These are phyloP conservation scores for Fusarium paranaense DNA, from an alignment of 2,329 filamentous ascomycete genomes.

Conservation along the genomic window DNA sequence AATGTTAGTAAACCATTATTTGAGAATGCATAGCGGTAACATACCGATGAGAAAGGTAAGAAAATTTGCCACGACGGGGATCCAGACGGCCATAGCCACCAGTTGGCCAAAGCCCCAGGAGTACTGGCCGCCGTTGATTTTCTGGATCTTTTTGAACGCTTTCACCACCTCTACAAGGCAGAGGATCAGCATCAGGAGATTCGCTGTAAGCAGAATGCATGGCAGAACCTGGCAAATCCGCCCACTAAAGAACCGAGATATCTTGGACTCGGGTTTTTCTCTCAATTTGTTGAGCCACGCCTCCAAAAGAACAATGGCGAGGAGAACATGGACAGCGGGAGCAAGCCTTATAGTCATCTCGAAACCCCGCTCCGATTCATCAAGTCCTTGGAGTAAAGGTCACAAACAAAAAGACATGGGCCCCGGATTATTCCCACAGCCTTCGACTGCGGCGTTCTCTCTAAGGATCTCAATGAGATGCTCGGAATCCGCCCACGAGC, in stretches of 20 bases:
- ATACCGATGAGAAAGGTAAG: neutral
- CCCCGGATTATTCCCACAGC: neutral
- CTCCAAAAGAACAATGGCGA: neutral
- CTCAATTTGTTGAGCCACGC: neutral
- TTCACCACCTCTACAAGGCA: neutral
- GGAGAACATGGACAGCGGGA: neutral
- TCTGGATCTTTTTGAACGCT: neutral
- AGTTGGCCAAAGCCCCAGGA: conserved; percentile 16
- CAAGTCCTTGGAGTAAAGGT: neutral
- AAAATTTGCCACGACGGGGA: neutral
- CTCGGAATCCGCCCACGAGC: neutral
- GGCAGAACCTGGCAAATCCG: neutral
- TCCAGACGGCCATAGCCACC: conserved; percentile 3
- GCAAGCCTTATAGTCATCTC: neutral
- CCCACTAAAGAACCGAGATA: neutral
- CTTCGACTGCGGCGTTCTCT: accelerated
- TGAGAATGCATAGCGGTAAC: neutral
- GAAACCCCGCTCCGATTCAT: neutral
- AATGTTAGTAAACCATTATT: accelerated
- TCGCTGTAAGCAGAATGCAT: neutral
- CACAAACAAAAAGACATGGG: conserved; percentile 11
- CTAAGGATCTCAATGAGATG: neutral
- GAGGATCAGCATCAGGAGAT: neutral
- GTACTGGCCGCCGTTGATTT: neutral
- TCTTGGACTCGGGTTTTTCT: neutral